phyloP scores from a whole-genome alignment of 805 yeast species.

The Torulaspora delbrueckii region DNA sequence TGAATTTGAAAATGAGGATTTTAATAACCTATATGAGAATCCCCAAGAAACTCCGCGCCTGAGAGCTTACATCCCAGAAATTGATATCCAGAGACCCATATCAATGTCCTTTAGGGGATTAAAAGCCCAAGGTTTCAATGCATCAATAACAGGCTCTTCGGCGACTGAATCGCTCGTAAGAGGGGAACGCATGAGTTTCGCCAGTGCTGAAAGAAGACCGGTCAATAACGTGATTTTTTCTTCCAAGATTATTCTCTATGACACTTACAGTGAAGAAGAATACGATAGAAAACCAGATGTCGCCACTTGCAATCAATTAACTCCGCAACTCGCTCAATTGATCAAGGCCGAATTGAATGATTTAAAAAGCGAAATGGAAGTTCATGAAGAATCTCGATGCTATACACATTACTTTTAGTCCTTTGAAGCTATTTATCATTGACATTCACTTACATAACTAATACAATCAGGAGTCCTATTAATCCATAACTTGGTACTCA shows the following conservation, averaged over 20 bases:
- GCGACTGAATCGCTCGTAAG: slow-evolving; percentile 33
- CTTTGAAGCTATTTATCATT: neutral
- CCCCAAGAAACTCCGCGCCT: slow-evolving; percentile 11
- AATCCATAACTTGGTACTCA: neutral
- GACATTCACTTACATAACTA: neutral
- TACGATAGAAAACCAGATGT: slow-evolving; percentile 91
- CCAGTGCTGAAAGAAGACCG: slow-evolving; percentile 1
- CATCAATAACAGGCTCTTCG: slow-evolving; percentile 24
- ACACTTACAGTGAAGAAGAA: slow-evolving; percentile 75
- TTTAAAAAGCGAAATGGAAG: slow-evolving; percentile 72
- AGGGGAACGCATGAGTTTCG: slow-evolving; percentile 4
- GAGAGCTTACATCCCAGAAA: slow-evolving; percentile 22
- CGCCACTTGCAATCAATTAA: slow-evolving; percentile 87
- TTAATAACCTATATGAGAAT: slow-evolving; percentile 14
- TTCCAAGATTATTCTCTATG: slow-evolving; percentile 75
- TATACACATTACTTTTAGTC: slow-evolving; percentile 75
- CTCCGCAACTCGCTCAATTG: slow-evolving; percentile 79
- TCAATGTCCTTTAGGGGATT: slow-evolving; percentile 59
- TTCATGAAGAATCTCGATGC: slow-evolving; percentile 73
- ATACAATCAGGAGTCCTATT: neutral
- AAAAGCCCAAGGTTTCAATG: slow-evolving; percentile 52
- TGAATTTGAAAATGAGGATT: slow-evolving; percentile 30
- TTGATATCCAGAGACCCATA: slow-evolving; percentile 32
- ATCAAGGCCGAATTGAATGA: slow-evolving; percentile 81
- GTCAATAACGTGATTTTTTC: slow-evolving; percentile 54